Conservation (phyloP, 169 alveolate genomes). For the Plasmodium vivax region DNA sequence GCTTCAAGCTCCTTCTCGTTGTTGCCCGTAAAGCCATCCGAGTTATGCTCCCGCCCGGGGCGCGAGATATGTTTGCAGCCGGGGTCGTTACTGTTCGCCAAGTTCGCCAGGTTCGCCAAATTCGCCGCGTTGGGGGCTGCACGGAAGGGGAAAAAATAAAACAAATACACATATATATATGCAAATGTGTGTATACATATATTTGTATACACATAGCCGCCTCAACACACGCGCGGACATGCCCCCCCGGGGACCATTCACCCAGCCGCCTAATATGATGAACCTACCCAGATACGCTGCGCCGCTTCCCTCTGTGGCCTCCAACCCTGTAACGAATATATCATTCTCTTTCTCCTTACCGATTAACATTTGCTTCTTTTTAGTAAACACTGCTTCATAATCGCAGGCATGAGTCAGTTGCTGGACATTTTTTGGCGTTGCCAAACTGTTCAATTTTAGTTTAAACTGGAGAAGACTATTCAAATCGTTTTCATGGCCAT, state of each 20-base stretch:
- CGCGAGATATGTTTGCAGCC: not conserved
- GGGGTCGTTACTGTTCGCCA: not conserved
- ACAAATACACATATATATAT: not conserved
- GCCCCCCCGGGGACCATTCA: not conserved
- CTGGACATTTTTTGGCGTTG: not conserved
- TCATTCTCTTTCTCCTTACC: not conserved
- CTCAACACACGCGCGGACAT: not conserved
- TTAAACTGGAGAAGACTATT: conserved; percentile 18
- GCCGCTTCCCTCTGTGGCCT: not conserved
- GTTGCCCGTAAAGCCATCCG: not conserved
- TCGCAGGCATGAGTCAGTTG: not conserved
- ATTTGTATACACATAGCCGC: not conserved
- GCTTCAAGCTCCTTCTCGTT: not conserved
- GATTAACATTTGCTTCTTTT: conserved; percentile 4
- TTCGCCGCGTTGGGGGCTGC: not conserved
- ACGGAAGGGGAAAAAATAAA: not conserved
- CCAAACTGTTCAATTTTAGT: conserved; percentile 14
- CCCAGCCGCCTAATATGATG: not conserved
- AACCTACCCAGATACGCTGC: not conserved
- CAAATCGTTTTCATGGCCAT: conserved; percentile 9
- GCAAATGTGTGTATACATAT: not conserved
- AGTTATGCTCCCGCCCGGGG: not conserved
- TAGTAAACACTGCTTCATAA: conserved; percentile 32
- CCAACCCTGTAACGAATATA: not conserved
- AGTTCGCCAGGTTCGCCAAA: not conserved